Evolutionary conservation across 2,329 filamentous ascomycete genomes (phyloP), one percentile per base, ranked within the genome.

Genomic region (Cryphonectria japonica): DNA sequence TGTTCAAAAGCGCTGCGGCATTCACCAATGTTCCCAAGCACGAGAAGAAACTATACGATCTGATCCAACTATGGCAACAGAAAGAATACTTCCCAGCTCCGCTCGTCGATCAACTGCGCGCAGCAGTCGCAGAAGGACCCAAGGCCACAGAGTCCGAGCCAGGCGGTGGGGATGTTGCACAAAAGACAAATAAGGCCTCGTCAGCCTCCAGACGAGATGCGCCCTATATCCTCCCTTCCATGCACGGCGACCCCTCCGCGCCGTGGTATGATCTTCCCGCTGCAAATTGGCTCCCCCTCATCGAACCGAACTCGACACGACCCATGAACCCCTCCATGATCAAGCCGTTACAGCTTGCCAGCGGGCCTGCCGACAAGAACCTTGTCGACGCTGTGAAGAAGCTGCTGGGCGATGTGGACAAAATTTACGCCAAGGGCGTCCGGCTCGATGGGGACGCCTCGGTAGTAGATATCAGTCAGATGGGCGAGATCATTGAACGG

Each of bases 241-340:
- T 87, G 69, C 94, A 97, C 78, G 94, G 94, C 57, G 93, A 97
- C 77, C 82, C 86, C 1, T 87, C 88, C 0, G 89, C 87, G 4
- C 89, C 92, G 0, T 97, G 92, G 88, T 92, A 94, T 80, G 93
- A 97, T 74, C 83, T 97, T 0, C 94, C 94, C 0, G 93, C 93
- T 1, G 92, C 89, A 1, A 95, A 93, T 74, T 91, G 95, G 84
- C 87, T 97, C 63, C 92, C 92, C 5, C 91, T 92, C 69, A 89
- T 97, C 72, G 88, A 92, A 54, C 92, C 91, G 5, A 92, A 95
- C 77, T 94, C 92, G 0, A 89, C 89, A 11, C 86, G 88, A 66
- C 90, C 93, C 8, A 93, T 97, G 82, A 89, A 91, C 60, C 87
- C 92, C 0, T 84, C 89, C 9, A 86, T 89, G 75, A 88, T 95